A percentile compares a stretch with the other conserved stretches of the same genome.
Conservation (phyloP, 768 basidiomycete species). For the Hydnomerulius pinastri region DNA sequence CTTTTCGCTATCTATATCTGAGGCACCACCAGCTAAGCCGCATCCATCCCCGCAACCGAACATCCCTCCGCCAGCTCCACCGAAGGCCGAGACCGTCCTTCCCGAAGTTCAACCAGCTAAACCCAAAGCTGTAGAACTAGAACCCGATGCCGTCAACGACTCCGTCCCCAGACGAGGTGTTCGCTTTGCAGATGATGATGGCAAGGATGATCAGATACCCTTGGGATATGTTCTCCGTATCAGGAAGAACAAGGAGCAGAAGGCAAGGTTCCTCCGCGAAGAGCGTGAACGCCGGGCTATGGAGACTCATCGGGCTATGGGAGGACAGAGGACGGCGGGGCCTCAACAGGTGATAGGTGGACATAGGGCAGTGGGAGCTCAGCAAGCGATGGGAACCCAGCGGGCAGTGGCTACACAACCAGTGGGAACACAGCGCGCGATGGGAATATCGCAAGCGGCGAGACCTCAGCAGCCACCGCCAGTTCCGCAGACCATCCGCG, state of each 20-base stretch:
- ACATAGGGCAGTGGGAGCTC: slow-evolving; percentile 44
- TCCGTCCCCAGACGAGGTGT: slow-evolving; percentile 50
- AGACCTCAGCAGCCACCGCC: slow-evolving; percentile 6
- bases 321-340: slow-evolving; percentile 31
- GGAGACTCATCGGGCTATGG: slow-evolving; percentile 31
- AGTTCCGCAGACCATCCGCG: slow-evolving; percentile 28
- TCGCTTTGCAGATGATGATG: slow-evolving; percentile 62
- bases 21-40: background rate
- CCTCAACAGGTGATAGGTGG: slow-evolving; percentile 37
- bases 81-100: background rate
- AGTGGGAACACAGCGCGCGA: slow-evolving; percentile 11
- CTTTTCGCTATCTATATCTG: slow-evolving; percentile 4
- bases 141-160: slow-evolving; percentile 12
- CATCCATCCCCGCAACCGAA: slow-evolving; percentile 3
- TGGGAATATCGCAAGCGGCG: slow-evolving; percentile 15
- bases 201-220: slow-evolving; percentile 67
- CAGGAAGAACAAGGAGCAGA: slow-evolving; percentile 73
- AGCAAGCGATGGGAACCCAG: slow-evolving; percentile 32
- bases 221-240: slow-evolving; percentile 68
- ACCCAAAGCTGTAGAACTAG: slow-evolving; percentile 4
- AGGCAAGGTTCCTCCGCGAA: slow-evolving; percentile 63
- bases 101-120: slow-evolving; percentile 2
- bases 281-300: slow-evolving; percentile 55
- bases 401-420: slow-evolving; percentile 23
- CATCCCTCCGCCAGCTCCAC: background rate